Evolutionary conservation across 2,329 filamentous ascomycete species (phyloP).

Genomic region (Nemania abortiva): DNA sequence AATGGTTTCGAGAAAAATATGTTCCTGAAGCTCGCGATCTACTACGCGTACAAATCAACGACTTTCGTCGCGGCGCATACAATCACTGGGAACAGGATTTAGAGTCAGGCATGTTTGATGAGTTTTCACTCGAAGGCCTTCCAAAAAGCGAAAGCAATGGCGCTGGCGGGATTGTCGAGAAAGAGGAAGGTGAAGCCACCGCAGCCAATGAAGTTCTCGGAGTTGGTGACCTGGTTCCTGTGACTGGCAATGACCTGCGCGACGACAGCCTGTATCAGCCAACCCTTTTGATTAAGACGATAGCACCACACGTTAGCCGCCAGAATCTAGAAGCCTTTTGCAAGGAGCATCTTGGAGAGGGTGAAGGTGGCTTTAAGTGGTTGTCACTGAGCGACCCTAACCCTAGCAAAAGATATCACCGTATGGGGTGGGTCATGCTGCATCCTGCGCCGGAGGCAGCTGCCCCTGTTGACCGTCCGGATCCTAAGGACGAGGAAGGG

Average conservation of each 20-base stretch:
- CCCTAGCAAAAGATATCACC: constrained; percentile 94
- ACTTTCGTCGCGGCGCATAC: constrained; percentile 83
- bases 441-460: constrained; percentile 79
- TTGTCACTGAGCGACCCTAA: constrained; percentile 96
- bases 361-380: constrained; percentile 93
- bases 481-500: constrained; percentile 76
- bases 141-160: constrained; percentile 94
- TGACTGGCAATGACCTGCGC: constrained; percentile 84
- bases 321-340: constrained; percentile 94
- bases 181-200: constrained; percentile 94
- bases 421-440: constrained; percentile 98
- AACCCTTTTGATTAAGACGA: constrained; percentile 96
- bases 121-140: constrained; percentile 93
- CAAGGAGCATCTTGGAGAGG: constrained; percentile 92
- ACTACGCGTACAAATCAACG: constrained; percentile 80
- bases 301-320: constrained; percentile 94
- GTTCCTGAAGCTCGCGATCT: constrained; percentile 83
- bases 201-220: constrained; percentile 92
- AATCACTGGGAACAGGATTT: constrained; percentile 91
- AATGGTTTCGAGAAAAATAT: constrained; percentile 98
- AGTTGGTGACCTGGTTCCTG: constrained; percentile 89
- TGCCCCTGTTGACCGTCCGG: constrained; percentile 75
- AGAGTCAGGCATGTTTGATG: constrained; percentile 87
- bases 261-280: constrained; percentile 91
- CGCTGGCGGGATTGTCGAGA: constrained; percentile 85